A percentile compares a stretch with the other conserved stretches of the same genome.
Evolutionary conservation across 352 stramenopile genomes (phyloP).

Genomic region (Aphanomyces cochlioides): DNA sequence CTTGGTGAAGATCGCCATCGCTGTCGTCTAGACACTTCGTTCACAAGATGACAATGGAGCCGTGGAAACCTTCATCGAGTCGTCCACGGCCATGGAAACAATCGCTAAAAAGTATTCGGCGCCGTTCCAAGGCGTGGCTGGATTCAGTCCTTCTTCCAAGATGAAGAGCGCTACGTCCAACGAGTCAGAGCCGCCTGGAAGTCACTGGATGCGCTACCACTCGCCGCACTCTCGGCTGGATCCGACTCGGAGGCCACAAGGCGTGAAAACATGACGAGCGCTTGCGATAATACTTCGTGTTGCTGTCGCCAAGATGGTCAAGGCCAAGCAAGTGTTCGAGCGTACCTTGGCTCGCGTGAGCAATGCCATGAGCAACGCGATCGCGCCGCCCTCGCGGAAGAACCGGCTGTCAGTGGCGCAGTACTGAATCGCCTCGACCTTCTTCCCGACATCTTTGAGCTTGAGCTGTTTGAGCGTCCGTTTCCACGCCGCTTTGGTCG

Average conservation of each 20-base stretch:
- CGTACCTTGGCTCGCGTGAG: constrained; percentile 26
- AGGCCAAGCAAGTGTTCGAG: not conserved
- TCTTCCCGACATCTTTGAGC: constrained; percentile 29
- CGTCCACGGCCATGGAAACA: constrained; percentile 9
- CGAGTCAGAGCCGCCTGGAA: not conserved
- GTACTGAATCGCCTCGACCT: constrained; percentile 24
- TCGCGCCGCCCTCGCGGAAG: constrained; percentile 23
- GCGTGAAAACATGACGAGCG: constrained; percentile 23
- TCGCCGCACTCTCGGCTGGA: not conserved
- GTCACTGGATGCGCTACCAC: not conserved
- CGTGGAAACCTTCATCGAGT: constrained; percentile 16
- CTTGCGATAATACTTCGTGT: constrained; percentile 25
- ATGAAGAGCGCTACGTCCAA: constrained; percentile 8
- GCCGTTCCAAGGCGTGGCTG: constrained; percentile 12
- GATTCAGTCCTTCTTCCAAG: constrained; percentile 24
- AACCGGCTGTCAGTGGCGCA: constrained; percentile 23
- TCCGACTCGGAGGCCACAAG: constrained; percentile 6
- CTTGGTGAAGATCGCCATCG: constrained; percentile 16
- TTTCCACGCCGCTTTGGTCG: constrained; percentile 21
- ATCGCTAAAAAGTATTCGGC: constrained; percentile 25
- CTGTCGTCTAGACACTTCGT: not conserved
- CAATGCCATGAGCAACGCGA: constrained; percentile 26
- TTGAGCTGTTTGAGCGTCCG: constrained; percentile 25
- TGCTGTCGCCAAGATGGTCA: constrained; percentile 17
- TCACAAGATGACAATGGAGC: too few relatives aligned